Evolutionary conservation across 192 early-diverging fungal genomes (phyloP).

Genomic region (Mortierella alpina): DNA sequence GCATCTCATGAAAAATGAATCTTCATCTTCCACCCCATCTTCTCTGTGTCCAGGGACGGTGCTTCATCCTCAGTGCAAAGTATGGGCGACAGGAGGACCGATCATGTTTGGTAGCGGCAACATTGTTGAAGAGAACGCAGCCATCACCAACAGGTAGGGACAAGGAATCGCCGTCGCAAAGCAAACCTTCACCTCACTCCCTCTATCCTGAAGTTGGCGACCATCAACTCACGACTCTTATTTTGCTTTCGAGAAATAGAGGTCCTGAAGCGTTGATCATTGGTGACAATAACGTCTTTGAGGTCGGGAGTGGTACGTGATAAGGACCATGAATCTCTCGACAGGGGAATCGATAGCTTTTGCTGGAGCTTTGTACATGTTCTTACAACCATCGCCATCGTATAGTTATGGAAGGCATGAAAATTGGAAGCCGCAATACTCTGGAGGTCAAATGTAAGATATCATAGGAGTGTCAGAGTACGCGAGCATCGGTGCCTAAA

Average conservation of each 20-base stretch:
- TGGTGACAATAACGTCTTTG: conserved; percentile 80
- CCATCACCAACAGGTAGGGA: conserved; percentile 75
- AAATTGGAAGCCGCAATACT: conserved; percentile 72
- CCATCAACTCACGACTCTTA: neutral
- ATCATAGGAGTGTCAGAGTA: neutral
- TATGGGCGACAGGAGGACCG: conserved; percentile 71
- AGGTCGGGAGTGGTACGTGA: conserved; percentile 74
- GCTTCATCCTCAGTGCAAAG: conserved; percentile 78
- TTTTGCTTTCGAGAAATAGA: conserved; percentile 25
- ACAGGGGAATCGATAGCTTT: neutral
- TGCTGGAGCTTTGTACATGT: neutral
- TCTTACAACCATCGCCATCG: neutral
- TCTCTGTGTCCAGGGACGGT: conserved; percentile 62
- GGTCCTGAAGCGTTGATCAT: conserved; percentile 65
- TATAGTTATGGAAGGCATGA: conserved; percentile 72
- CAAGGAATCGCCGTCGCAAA: neutral
- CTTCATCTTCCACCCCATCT: neutral
- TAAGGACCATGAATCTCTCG: neutral
- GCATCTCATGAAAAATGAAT: neutral
- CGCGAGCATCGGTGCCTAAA: too few species aligned
- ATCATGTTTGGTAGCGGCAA: conserved; percentile 79
- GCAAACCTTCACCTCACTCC: neutral
- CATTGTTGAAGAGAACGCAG: conserved; percentile 80
- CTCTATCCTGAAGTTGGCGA: neutral
- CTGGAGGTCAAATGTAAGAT: conserved; percentile 73